phyloP scores from a whole-genome alignment of 768 basidiomycete species.

The Coprinopsis strossmayeri region DNA sequence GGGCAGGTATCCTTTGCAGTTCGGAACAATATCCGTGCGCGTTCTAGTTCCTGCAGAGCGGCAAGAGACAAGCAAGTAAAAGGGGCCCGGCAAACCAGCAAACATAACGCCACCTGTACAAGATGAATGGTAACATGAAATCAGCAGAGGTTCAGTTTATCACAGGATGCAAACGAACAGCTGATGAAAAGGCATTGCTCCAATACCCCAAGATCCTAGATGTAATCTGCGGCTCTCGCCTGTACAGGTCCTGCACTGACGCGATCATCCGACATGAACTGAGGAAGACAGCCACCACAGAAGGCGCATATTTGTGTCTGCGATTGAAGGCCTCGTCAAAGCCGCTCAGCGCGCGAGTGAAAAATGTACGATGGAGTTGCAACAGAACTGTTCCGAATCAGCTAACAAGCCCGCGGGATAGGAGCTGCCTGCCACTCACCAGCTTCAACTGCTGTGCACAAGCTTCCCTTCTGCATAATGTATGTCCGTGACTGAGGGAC shows the following conservation, averaged over 20 bases:
- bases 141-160: not conserved
- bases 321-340: conserved; percentile 56
- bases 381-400: conserved; percentile 40
- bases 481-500: conserved; percentile 32
- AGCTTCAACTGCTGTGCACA: conserved; percentile 54
- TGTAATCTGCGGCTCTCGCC: conserved; percentile 52
- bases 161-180: conserved; percentile 26
- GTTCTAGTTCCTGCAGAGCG: conserved; percentile 55
- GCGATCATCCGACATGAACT: conserved; percentile 60
- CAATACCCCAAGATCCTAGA: conserved; percentile 47
- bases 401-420: conserved; percentile 2
- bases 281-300: conserved; percentile 62
- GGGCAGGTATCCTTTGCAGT: conserved; percentile 39
- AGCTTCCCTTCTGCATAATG: conserved; percentile 54
- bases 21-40: conserved; percentile 38
- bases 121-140: not conserved
- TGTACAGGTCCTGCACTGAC: conserved; percentile 48
- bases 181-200: conserved; percentile 49
- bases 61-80: conserved; percentile 57
- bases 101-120: conserved; percentile 40
- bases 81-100: conserved; percentile 59
- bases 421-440: conserved; percentile 29
- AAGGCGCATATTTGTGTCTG: conserved; percentile 60
- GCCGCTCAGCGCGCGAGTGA: conserved; percentile 54
- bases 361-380: conserved; percentile 63